Conservation (phyloP, 345 rosid species). For the Populus alba region DNA sequence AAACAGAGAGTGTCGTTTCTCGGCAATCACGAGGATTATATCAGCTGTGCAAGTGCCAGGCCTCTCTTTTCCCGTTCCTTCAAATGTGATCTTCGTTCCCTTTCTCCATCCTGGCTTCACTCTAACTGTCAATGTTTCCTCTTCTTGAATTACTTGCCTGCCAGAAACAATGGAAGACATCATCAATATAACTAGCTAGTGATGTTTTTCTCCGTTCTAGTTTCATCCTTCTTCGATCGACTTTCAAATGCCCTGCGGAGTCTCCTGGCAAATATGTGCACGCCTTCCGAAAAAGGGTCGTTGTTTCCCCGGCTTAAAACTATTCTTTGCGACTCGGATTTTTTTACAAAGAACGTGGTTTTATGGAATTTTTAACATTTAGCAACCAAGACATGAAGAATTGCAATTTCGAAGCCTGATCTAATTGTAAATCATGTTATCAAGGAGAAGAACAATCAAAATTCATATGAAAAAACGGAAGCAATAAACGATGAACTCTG, state of each 20-base stretch:
- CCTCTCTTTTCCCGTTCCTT: slow-evolving; percentile 71
- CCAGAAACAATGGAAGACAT: background rate
- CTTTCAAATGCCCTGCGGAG: background rate
- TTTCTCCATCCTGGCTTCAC: slow-evolving; percentile 89
- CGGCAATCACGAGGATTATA: slow-evolving; percentile 53
- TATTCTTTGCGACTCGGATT: too few relatives aligned
- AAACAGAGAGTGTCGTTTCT: slow-evolving; percentile 55
- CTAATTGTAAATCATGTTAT: background rate
- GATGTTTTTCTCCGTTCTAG: background rate
- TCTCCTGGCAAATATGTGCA: background rate
- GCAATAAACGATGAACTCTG: background rate
- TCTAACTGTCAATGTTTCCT: slow-evolving; percentile 57
- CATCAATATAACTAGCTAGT: background rate
- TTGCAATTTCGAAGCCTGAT: background rate
- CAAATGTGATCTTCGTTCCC: slow-evolving; percentile 79
- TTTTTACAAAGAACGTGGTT: background rate
- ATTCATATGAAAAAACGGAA: too few relatives aligned
- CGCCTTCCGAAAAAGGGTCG: background rate
- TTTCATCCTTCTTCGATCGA: background rate
- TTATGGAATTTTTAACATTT: background rate
- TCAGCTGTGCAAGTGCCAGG: slow-evolving; percentile 63
- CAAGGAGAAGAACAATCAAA: background rate
- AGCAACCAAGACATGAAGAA: background rate
- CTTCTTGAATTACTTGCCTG: slow-evolving; percentile 55
- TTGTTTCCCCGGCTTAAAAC: background rate